A percentile compares a stretch with the other conserved stretches of the same genome.
Evolutionary conservation across 2,329 filamentous ascomycete species (phyloP).

Genomic region (Fusarium robinianum): DNA sequence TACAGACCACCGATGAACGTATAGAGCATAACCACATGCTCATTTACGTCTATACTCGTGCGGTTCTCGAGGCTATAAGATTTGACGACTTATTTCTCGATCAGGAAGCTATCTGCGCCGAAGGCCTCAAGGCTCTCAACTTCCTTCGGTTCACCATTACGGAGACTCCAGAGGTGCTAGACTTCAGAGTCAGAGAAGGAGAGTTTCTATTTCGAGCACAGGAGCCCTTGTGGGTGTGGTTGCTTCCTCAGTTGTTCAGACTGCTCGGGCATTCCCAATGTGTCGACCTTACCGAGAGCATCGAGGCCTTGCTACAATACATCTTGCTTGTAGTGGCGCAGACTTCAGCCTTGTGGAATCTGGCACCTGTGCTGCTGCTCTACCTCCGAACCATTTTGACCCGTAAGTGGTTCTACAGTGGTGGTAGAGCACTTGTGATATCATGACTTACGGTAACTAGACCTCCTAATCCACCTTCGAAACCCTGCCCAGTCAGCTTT

Average conservation of each 20-base stretch:
- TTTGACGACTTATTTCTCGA: constrained; percentile 71
- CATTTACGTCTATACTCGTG: constrained; percentile 80
- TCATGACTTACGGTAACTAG: constrained; percentile 34
- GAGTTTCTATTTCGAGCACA: constrained; percentile 56
- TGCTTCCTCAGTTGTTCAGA: constrained; percentile 61
- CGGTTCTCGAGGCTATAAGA: constrained; percentile 72
- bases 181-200: constrained; percentile 47
- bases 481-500: constrained; percentile 36
- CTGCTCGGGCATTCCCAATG: constrained; percentile 59
- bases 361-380: constrained; percentile 48
- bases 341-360: constrained; percentile 53
- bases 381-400: constrained; percentile 56
- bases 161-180: constrained; percentile 73
- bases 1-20: constrained; percentile 68
- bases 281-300: constrained; percentile 52
- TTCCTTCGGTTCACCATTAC: constrained; percentile 76
- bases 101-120: constrained; percentile 56
- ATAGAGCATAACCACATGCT: constrained; percentile 81
- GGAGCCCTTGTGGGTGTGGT: constrained; percentile 69
- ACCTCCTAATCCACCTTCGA: constrained; percentile 43
- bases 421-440: constrained; percentile 1
- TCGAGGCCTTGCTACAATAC: constrained; percentile 58
- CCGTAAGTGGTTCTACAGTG: constrained; percentile 43
- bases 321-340: constrained; percentile 52
- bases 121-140: constrained; percentile 73